Conservation (phyloP, 2,329 filamentous ascomycete genomes). For the Exophiala lecanii-corni region DNA sequence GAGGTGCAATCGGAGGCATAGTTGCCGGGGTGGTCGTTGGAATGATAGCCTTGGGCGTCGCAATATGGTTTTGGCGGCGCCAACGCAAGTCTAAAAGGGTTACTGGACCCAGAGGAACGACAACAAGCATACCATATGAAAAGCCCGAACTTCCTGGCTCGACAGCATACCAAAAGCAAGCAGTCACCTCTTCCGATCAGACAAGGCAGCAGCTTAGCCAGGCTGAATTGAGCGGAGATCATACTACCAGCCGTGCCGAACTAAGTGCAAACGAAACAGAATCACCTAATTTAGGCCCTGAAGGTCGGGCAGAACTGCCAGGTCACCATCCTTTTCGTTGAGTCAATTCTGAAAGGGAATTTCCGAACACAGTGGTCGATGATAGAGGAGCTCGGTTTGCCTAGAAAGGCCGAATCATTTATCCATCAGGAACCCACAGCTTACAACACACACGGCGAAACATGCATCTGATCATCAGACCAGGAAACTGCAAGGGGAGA, state of each 20-base stretch:
- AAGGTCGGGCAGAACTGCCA: not conserved
- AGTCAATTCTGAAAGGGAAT: no score
- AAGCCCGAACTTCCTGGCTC: not conserved
- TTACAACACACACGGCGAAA: no score
- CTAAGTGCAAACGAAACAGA: not conserved
- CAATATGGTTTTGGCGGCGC: not conserved
- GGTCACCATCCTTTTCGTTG: no score
- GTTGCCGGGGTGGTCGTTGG: not conserved
- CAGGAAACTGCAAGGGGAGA: no score
- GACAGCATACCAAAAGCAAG: not conserved
- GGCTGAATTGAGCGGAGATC: no score
- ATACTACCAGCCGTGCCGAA: not conserved
- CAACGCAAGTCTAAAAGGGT: not conserved
- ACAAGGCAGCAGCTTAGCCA: no score
- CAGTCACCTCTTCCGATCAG: not conserved
- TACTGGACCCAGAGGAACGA: not conserved
- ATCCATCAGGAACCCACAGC: no score
- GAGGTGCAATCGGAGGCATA: not conserved
- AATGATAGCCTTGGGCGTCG: not conserved
- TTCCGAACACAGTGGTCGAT: no score
- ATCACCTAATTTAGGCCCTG: not conserved
- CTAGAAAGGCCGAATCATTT: no score
- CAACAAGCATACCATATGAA: not conserved
- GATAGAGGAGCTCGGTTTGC: no score
- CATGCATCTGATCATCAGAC: no score